Base-by-base conservation (phyloP, 2,329 filamentous ascomycete species). In the Colletotrichum theobromicola region DNA sequence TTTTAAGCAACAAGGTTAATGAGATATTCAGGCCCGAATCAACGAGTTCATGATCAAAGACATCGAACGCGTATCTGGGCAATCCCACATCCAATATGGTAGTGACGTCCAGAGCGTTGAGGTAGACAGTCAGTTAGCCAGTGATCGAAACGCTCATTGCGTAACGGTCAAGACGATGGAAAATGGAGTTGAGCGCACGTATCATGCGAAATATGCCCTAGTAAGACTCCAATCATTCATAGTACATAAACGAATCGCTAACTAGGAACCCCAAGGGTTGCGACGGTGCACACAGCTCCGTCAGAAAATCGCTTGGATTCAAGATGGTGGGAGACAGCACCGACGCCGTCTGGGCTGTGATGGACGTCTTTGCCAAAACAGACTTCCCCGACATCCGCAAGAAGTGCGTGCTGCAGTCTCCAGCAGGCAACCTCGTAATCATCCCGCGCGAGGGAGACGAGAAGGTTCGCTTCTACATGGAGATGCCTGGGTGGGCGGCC, bases 391-490 rank as follows among this genome's bases (percentile, higher is more conserved):
- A 94, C 76, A 90, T 93, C 67, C 87, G 92, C 62, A 88, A 89
- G 77, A 88, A 90, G 75, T 84, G 83, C 10, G 85, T 89, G 0
- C 86, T 93, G 30, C 88, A 90, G 76, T 90, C 90, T 0, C 80
- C 83, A 0, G 83, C 85, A 80, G 72, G 72, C 2, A 74, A 67
- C 6, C 28, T 96, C 79, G 94, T 96, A 89, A 92, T 95, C 6
- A 95, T 96, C 71, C 93, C 93, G 1, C 87, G 92, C 10, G 92
- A 93, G 80, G 84, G 72, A 2, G 72, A 88, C 58, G 89, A 90
- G 70, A 88, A 92, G 80, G 91, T 92, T 57, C 87, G 92, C 16
- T 89, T 94, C 24, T 93, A 94, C 78, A 90, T 95, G 73, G 93
- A 94, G 78, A 90, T 92, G 60, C 88, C 89, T 7, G 68, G 64